Percentiles rank a stretch among this genome's conserved stretches.
Evolutionary conservation across 768 basidiomycete genomes (phyloP).

Genomic region (Dioszegia crocea): DNA sequence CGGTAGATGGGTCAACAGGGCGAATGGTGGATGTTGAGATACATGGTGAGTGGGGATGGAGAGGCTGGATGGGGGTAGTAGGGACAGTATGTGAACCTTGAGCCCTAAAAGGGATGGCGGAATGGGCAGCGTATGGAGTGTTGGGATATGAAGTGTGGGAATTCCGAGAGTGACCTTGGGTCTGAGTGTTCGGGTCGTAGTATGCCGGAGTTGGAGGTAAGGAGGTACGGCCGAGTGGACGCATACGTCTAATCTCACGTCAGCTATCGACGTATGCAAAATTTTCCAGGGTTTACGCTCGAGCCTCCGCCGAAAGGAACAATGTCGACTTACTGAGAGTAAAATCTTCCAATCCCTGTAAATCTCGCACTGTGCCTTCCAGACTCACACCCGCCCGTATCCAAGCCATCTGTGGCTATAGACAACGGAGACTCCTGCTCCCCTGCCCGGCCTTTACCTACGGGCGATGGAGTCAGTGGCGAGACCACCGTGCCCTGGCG

Average conservation of each 20-base stretch:
- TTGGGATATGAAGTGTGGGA: background rate
- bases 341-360: constrained; percentile 4
- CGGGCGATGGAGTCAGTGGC: no score
- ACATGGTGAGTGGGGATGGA: background rate
- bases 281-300: no score
- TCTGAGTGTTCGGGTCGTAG: background rate
- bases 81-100: constrained; percentile 2
- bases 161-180: background rate
- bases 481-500: background rate
- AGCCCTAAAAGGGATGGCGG: background rate
- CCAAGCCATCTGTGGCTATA: no score
- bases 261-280: no score
- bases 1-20: background rate
- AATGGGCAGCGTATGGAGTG: background rate
- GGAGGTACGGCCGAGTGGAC: background rate
- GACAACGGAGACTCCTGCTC: no score
- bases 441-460: no score
- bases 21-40: background rate
- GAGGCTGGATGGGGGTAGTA: background rate
- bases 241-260: constrained; percentile 3
- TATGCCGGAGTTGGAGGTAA: constrained; percentile 1
- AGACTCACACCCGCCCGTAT: background rate
- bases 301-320: no score
- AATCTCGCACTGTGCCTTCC: background rate
- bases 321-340: constrained; percentile 7